phyloP scores from a whole-genome alignment of 2,329 filamentous ascomycete genomes.

The Xylaria polymorpha region DNA sequence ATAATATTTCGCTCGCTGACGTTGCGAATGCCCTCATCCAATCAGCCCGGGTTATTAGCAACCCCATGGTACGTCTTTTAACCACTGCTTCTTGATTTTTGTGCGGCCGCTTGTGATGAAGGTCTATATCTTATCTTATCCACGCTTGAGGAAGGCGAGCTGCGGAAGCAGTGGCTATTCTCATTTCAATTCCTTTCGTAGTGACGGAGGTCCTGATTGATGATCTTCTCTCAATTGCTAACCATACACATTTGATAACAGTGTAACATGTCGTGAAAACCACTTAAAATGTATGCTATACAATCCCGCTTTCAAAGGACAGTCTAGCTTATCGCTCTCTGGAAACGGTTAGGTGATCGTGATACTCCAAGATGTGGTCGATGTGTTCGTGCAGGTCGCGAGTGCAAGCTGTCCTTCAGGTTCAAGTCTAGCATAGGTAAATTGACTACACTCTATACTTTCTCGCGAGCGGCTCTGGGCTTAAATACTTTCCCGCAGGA shows the following conservation, averaged over 20 bases:
- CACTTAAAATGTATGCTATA: conserved; percentile 58
- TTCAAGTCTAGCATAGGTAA: conserved; percentile 51
- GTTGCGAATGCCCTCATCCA: conserved; percentile 51
- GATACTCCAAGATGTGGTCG: conserved; percentile 49
- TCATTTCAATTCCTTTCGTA: neutral
- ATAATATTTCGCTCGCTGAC: conserved; percentile 32
- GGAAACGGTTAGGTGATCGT: conserved; percentile 54
- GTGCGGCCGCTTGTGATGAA: neutral
- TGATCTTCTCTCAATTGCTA: conserved; percentile 22
- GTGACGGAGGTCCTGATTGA: neutral
- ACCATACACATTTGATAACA: conserved; percentile 44
- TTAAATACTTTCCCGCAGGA: conserved; percentile 30
- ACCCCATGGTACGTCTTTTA: conserved; percentile 49
- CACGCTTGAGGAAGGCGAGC: neutral
- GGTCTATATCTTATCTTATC: conserved; percentile 2
- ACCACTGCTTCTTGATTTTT: neutral
- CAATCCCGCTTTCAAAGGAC: conserved; percentile 6
- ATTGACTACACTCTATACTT: neutral
- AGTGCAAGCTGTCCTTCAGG: conserved; percentile 51
- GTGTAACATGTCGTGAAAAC: conserved; percentile 60
- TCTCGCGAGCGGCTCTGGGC: neutral
- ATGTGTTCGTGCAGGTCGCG: conserved; percentile 49
- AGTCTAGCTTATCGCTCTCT: conserved; percentile 37
- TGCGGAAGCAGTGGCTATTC: neutral
- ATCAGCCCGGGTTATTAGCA: conserved; percentile 48